phyloP scores from a whole-genome alignment of 2,329 filamentous ascomycete genomes.

The Aspergillus ochraceoroseus region DNA sequence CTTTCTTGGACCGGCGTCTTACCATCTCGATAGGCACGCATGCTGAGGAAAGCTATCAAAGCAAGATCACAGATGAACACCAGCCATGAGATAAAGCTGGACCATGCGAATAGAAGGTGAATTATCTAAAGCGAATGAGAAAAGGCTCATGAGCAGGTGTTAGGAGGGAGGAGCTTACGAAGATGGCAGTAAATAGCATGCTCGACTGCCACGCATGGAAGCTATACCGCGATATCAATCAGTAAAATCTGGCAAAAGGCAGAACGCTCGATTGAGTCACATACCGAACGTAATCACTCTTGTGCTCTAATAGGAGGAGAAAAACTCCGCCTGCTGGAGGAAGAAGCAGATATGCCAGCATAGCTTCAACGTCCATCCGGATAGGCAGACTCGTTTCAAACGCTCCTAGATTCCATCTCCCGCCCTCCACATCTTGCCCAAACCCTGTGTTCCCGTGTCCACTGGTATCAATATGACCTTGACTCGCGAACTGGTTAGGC shows the following conservation, averaged over 20 bases:
- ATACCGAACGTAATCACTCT: slow-evolving; percentile 94
- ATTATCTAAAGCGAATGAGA: slow-evolving; percentile 55
- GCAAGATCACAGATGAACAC: slow-evolving; percentile 70
- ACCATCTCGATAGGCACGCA: slow-evolving; percentile 80
- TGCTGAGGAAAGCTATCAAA: slow-evolving; percentile 69
- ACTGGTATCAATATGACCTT: slow-evolving; percentile 24
- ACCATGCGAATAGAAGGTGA: slow-evolving; percentile 84
- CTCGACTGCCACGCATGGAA: slow-evolving; percentile 97
- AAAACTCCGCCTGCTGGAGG: slow-evolving; percentile 83
- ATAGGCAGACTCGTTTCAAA: slow-evolving; percentile 89
- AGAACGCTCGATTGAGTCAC: slow-evolving; percentile 14
- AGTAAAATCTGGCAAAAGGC: too few species aligned
- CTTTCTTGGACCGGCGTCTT: slow-evolving; percentile 33
- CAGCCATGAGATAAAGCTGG: slow-evolving; percentile 74
- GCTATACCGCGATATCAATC: slow-evolving; percentile 42
- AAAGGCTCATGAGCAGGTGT: neutral
- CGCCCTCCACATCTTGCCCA: slow-evolving; percentile 42
- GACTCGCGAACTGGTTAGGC: slow-evolving; percentile 38
- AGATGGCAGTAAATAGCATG: slow-evolving; percentile 68
- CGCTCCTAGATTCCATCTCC: slow-evolving; percentile 63
- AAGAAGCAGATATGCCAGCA: slow-evolving; percentile 76
- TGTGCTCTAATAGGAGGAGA: slow-evolving; percentile 79
- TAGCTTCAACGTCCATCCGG: slow-evolving; percentile 83
- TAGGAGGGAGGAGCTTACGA: slow-evolving; percentile 41
- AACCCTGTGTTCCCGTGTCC: slow-evolving; percentile 41